Evolutionary conservation across 495 filamentous ascomycete species (phyloP).

Genomic region (Stereocaulon alpinum): DNA sequence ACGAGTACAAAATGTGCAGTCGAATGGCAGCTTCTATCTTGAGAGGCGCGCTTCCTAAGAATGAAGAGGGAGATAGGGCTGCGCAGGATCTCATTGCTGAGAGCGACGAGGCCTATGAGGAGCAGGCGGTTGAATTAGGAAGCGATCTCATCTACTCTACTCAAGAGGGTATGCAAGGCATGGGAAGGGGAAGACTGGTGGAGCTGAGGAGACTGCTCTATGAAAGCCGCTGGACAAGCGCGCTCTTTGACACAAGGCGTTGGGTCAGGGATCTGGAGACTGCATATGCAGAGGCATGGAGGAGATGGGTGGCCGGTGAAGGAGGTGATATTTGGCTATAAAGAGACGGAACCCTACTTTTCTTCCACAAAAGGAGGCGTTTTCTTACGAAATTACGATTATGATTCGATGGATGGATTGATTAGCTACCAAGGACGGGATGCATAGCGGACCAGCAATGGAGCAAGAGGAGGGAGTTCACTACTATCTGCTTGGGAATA

Average conservation of each 20-base stretch:
- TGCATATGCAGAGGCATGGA: slow-evolving; percentile 83
- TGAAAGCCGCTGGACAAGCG: slow-evolving; percentile 68
- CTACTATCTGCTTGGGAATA: too few relatives aligned
- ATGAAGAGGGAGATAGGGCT: slow-evolving; percentile 52
- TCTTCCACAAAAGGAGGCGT: neutral
- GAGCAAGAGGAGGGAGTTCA: neutral
- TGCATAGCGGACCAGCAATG: neutral
- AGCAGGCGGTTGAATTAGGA: slow-evolving; percentile 65
- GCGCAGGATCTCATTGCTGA: slow-evolving; percentile 65
- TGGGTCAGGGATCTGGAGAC: slow-evolving; percentile 90
- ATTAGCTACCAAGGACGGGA: neutral
- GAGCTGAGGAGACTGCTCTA: slow-evolving; percentile 74
- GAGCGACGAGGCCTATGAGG: slow-evolving; percentile 73
- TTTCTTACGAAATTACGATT: slow-evolving; percentile 9
- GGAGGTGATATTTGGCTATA: slow-evolving; percentile 79
- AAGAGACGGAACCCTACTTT: neutral
- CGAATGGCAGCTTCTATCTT: slow-evolving; percentile 95
- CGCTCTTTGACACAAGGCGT: slow-evolving; percentile 80
- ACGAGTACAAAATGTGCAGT: slow-evolving; percentile 97
- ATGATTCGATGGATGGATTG: neutral
- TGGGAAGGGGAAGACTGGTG: slow-evolving; percentile 55
- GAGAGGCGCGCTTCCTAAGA: slow-evolving; percentile 71
- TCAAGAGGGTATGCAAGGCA: slow-evolving; percentile 38
- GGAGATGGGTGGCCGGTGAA: slow-evolving; percentile 72
- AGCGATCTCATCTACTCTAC: slow-evolving; percentile 51